phyloP scores from a whole-genome alignment of 305 asterid species.

The Fraxinus baroniana region DNA sequence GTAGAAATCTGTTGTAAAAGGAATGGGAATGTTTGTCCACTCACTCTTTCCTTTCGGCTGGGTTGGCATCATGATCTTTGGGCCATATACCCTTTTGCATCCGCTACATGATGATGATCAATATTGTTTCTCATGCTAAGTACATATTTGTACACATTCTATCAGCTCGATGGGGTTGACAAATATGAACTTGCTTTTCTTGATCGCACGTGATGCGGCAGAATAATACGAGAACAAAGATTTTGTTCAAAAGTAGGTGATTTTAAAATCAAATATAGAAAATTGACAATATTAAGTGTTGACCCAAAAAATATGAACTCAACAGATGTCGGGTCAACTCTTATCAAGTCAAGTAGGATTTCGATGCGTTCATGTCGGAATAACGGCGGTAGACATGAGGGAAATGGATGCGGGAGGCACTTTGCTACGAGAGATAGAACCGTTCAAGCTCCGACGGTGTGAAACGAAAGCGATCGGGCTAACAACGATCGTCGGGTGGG shows the following conservation, averaged over 20 bases:
- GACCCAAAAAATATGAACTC: not conserved
- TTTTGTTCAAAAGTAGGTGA: not conserved
- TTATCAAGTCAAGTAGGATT: no score
- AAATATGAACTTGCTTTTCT: not conserved
- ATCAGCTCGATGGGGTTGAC: not conserved
- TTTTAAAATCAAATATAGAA: no score
- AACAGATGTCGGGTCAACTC: no score
- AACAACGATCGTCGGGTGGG: no score
- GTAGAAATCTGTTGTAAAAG: constrained; percentile 28
- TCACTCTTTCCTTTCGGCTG: constrained; percentile 27
- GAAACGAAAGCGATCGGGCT: no score
- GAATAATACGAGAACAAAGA: not conserved
- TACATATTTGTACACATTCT: not conserved
- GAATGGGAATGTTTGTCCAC: constrained; percentile 23
- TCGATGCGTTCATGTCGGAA: no score
- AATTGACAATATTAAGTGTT: not conserved
- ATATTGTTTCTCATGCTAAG: not conserved
- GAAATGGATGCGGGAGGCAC: no score
- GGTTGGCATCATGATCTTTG: constrained; percentile 36
- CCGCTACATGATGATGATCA: constrained; percentile 49
- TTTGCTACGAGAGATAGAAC: no score
- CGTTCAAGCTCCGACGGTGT: no score
- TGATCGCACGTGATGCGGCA: not conserved
- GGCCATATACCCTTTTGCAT: constrained; percentile 42
- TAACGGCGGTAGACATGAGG: no score